Base-by-base conservation (phyloP, 139 green algal species). In the Pleodorina starrii region DNA sequence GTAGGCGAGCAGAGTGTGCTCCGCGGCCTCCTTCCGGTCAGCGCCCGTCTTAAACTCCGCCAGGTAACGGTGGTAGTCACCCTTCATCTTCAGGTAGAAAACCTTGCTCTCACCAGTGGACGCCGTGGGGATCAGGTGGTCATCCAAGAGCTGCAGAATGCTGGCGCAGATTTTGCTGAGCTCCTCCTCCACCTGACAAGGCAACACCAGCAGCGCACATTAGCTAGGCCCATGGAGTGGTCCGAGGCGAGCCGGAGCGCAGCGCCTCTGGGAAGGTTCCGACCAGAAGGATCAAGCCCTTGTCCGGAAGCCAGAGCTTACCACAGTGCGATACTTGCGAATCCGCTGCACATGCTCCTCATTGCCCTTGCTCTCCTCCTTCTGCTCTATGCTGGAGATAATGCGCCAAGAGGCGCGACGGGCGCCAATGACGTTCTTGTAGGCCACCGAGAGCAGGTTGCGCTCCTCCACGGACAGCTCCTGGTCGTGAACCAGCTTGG, bases 361-460 rank as follows among this genome's bases (percentile, higher is more conserved):
- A 84, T 99, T 99, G 84, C 97, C 97, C 94, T 99, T 99, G 94
- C 93, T 96, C 92, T 99, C 97, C 94, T 99, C 98, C 94, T 99
- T 99, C 93, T 99, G 97, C 96, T 99, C 98, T 90, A 99, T 99
- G 91, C 92, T 97, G 88, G 96, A 98, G 80, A 99, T 96, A 90
- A 99, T 99, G 51, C 98, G 94, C 98, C 98, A 99, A 16, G 91
- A 94, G 0, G 93, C 93, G 87, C 93, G 93, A 29, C 93, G 85
- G 35, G 91, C 91, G 44, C 92, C 98, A 92, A 99, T 99, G 42
- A 99, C 97, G 92, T 99, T 99, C 94, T 99, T 99, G 96, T 99
- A 99, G 23, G 97, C 98, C 73, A 99, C 98, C 32, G 94, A 98
- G 14, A 99, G 96, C 90, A 99, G 95, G 94, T 99, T 99, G 77